Evolutionary conservation across 495 filamentous ascomycete species (phyloP), one percentile per base, ranked within the genome.

Genomic region (Chaetomium fimeti): DNA sequence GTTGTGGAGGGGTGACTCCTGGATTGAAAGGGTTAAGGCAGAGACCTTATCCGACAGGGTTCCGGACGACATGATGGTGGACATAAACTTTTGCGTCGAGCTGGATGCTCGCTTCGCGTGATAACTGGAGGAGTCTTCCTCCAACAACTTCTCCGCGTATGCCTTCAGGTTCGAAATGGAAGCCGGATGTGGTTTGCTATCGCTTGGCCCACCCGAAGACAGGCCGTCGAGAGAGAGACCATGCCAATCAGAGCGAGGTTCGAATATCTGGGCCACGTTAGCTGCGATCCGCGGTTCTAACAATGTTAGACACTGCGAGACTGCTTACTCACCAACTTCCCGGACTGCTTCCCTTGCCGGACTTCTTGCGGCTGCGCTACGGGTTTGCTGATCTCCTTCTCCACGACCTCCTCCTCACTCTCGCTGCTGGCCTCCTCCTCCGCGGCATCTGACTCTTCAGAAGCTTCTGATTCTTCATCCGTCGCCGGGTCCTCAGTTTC

Each of bases 1-100:
- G 55, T 91, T 97, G 70, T 98, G 94, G 53, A 98, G 77, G 6
- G 94, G 94, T 4, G 94, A 98, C 72, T 98, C 94, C 77, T 98
- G 94, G 16, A 96, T 88, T 27, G 92, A 88, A 53, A 98, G 80
- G 2, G 94, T 98, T 68, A 97, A 77, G 7, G 94, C 94, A 3
- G 95, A 97, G 32, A 97, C 90, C 75, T 97, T 98, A 77, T 98
- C 94, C 40, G 92, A 94, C 58, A 97, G 83, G 9, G 95, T 98
- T 78, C 94, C 94, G 2, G 92, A 92, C 18, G 92, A 79, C 94
- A 98, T 97, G 74, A 98, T 96, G 6, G 92, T 95, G 2, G 90
- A 89, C 79, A 97, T 87, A 80, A 98, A 98, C 75, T 89, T 94
- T 71, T 93, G 88, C 12, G 92, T 90, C 1, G 94, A 97, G 48